These are phyloP conservation scores for Pseudogymnoascus sp. DNA, from an alignment of 2,329 filamentous ascomycete species.

Conservation along the genomic window DNA sequence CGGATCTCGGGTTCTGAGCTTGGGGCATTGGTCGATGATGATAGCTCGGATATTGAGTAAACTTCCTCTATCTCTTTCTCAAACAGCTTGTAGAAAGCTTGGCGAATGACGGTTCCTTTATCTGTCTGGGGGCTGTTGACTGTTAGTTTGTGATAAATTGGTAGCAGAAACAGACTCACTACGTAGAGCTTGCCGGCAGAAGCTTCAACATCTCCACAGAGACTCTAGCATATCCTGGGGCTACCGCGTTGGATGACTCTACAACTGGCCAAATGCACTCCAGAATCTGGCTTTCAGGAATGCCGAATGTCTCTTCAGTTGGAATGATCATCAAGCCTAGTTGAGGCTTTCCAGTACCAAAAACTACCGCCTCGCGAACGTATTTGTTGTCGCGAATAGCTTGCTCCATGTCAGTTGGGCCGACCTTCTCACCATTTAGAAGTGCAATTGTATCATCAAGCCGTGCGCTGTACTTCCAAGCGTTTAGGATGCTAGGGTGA, in stretches of 20 bases:
- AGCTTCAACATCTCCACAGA: conserved; percentile 44
- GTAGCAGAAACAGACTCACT: conserved; percentile 18
- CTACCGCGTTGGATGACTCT: conserved; percentile 40
- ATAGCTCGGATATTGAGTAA: conserved; percentile 27
- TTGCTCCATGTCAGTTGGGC: conserved; percentile 42
- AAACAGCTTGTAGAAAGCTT: conserved; percentile 39
- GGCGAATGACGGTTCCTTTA: conserved; percentile 45
- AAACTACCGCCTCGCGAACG: conserved; percentile 49
- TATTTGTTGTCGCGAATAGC: conserved; percentile 42
- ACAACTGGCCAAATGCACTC: conserved; percentile 42
- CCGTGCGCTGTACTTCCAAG: conserved; percentile 39
- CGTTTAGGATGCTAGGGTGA: conserved; percentile 33
- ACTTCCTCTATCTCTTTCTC: conserved; percentile 34
- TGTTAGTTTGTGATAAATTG: conserved; percentile 33
- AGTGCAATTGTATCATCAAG: conserved; percentile 39
- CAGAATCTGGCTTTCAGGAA: conserved; percentile 39
- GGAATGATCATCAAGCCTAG: conserved; percentile 48
- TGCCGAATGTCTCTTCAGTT: conserved; percentile 33
- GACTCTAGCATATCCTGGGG: conserved; percentile 45
- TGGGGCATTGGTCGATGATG: conserved; percentile 3
- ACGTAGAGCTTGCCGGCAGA: conserved; percentile 27
- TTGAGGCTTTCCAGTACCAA: conserved; percentile 44
- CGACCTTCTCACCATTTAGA: conserved; percentile 41
- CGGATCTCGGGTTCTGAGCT: conserved; percentile 8
- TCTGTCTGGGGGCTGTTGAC: conserved; percentile 24